A percentile compares a stretch with the other conserved stretches of the same genome.
Conservation (phyloP, 495 filamentous ascomycete species). For the Bryoglossum gracile region DNA sequence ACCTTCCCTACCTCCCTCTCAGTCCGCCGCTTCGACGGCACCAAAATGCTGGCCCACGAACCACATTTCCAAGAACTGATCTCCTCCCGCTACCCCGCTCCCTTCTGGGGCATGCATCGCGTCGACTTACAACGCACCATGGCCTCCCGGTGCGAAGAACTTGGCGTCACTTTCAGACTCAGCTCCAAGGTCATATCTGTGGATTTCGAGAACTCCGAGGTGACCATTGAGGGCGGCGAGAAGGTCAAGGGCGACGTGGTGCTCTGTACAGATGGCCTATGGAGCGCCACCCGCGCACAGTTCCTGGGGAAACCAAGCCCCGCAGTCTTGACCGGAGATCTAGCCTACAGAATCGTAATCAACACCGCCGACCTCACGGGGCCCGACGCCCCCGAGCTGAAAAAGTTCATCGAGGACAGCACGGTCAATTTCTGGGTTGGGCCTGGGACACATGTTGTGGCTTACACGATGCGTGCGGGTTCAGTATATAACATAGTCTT, state of each 20-base stretch:
- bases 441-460: conserved; percentile 47
- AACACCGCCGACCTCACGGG: conserved; percentile 40
- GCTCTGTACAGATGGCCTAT: conserved; percentile 50
- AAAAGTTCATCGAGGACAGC: conserved; percentile 39
- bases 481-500: conserved; percentile 52
- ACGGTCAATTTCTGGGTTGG: conserved; percentile 69
- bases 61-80: conserved; percentile 37
- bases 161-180: conserved; percentile 36
- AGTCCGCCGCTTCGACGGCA: conserved; percentile 52
- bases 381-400: conserved; percentile 37
- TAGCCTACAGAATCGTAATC: conserved; percentile 54
- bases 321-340: conserved; percentile 48
- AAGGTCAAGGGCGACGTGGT: conserved; percentile 41
- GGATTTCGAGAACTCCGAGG: conserved; percentile 26
- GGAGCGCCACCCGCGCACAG: conserved; percentile 38
- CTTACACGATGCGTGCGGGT: conserved; percentile 47
- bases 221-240: conserved; percentile 31
- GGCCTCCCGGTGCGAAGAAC: conserved; percentile 30
- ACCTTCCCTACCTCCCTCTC: conserved; percentile 46
- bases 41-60: conserved; percentile 45
- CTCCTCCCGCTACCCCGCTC: conserved; percentile 37
- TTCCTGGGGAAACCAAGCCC: conserved; percentile 37
- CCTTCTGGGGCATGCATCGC: conserved; percentile 49
- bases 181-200: conserved; percentile 33
- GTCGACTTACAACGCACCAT: conserved; percentile 45